These are phyloP conservation scores for Sonneratia caseolaris DNA, from an alignment of 345 rosid species.

Conservation along the genomic window DNA sequence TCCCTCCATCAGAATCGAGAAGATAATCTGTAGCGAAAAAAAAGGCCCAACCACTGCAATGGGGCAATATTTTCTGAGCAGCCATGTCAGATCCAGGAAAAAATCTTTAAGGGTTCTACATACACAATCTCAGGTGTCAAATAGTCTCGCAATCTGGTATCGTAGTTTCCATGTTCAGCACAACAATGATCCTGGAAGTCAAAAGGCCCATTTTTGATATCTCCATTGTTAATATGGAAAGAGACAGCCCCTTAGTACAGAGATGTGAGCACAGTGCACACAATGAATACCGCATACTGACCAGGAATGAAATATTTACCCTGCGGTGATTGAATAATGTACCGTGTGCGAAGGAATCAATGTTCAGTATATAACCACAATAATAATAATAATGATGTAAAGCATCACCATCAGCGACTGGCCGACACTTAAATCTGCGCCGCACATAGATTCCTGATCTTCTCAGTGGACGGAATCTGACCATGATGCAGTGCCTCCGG, in stretches of 20 bases:
- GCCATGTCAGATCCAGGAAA: slow-evolving; percentile 25
- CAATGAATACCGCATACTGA: neutral
- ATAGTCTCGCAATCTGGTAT: slow-evolving; percentile 53
- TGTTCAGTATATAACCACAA: too few relatives aligned
- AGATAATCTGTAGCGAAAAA: slow-evolving; percentile 16
- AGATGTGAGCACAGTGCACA: neutral
- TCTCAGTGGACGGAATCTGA: neutral
- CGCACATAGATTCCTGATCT: neutral
- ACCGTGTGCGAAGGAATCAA: too few relatives aligned
- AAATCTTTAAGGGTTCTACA: neutral
- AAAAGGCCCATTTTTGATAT: slow-evolving; percentile 4
- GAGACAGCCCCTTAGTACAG: neutral
- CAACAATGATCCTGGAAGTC: slow-evolving; percentile 58
- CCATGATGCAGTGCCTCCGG: neutral
- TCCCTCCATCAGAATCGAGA: slow-evolving; percentile 87
- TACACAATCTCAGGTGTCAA: slow-evolving; percentile 52
- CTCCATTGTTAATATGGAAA: neutral
- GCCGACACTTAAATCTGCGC: neutral
- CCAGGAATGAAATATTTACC: neutral
- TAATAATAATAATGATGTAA: neutral
- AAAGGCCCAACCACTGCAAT: slow-evolving; percentile 1
- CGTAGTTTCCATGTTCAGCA: slow-evolving; percentile 74
- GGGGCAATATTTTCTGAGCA: slow-evolving; percentile 30
- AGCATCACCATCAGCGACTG: neutral
- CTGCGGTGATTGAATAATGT: too few relatives aligned